phyloP scores from a whole-genome alignment of 306 rosid species.

The Ormosia semicastrata region DNA sequence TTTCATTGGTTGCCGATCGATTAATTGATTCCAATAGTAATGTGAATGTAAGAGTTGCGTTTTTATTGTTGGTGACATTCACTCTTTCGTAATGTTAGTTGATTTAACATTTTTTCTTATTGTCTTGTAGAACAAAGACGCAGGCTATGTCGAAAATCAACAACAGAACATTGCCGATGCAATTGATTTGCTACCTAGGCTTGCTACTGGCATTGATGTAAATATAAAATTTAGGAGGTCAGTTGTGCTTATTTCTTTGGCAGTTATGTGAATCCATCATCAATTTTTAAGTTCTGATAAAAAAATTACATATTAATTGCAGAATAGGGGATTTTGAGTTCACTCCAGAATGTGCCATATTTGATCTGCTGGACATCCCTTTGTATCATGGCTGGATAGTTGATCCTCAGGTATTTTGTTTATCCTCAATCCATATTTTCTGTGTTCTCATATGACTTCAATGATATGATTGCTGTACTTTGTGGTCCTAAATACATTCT shows the following conservation, averaged over 20 bases:
- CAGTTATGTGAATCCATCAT: slow-evolving; percentile 20
- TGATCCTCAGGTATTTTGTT: slow-evolving; percentile 75
- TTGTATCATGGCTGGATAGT: slow-evolving; percentile 98
- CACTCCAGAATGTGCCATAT: slow-evolving; percentile 96
- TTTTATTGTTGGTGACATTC: slow-evolving; percentile 3
- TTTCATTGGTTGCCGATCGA: slow-evolving; percentile 86
- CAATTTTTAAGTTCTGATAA: slow-evolving; percentile 28
- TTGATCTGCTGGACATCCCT: slow-evolving; percentile 96
- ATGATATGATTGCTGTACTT: background rate
- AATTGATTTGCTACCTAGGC: slow-evolving; percentile 93
- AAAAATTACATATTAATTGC: slow-evolving; percentile 39
- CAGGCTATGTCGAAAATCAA: slow-evolving; percentile 85
- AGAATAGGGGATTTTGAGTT: slow-evolving; percentile 94
- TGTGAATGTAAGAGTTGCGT: slow-evolving; percentile 57
- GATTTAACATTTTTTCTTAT: slow-evolving; percentile 16
- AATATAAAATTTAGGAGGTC: slow-evolving; percentile 89
- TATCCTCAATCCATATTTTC: slow-evolving; percentile 10
- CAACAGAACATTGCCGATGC: slow-evolving; percentile 97
- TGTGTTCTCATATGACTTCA: background rate
- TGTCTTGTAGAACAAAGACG: slow-evolving; percentile 74
- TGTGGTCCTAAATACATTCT: background rate
- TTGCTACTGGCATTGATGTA: slow-evolving; percentile 99
- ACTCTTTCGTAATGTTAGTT: slow-evolving; percentile 15
- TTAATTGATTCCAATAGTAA: slow-evolving; percentile 88
- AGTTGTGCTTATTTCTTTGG: slow-evolving; percentile 20